These are phyloP conservation scores for Xylariomycetidae sp. DNA, from an alignment of 2,329 filamentous ascomycete species.

Conservation along the genomic window DNA sequence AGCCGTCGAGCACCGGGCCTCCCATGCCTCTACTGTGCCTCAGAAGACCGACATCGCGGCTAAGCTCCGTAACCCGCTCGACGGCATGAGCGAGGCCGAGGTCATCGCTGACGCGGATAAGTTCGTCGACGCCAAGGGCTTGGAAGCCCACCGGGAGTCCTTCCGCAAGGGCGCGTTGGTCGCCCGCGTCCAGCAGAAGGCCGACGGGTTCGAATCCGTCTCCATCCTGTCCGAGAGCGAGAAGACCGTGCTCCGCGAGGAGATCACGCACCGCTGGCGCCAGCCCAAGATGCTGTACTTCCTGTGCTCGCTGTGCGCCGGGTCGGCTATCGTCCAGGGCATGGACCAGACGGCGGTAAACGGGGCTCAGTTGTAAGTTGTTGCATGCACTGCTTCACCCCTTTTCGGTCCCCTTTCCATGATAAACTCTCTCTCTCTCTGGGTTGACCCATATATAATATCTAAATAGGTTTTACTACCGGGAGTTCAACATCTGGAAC, in stretches of 20 bases:
- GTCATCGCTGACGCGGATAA: constrained; percentile 27
- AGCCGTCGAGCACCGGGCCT: constrained; percentile 1
- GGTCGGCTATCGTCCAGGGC: constrained; percentile 58
- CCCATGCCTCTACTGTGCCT: not conserved
- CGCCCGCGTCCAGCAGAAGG: constrained; percentile 30
- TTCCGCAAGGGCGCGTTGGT: constrained; percentile 18
- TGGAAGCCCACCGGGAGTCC: constrained; percentile 29
- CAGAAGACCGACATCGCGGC: constrained; percentile 2
- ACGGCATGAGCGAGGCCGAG: constrained; percentile 7
- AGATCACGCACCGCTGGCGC: constrained; percentile 61
- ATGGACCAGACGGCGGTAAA: constrained; percentile 67
- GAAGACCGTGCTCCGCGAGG: constrained; percentile 48
- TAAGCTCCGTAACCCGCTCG: constrained; percentile 8
- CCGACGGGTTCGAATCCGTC: constrained; percentile 42
- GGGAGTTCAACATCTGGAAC: constrained; percentile 52
- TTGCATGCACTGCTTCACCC: not conserved
- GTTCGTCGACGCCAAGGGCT: constrained; percentile 31
- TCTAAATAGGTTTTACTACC: constrained; percentile 48
- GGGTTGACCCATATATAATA: not conserved
- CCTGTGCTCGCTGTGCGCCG: constrained; percentile 46
- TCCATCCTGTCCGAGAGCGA: constrained; percentile 49
- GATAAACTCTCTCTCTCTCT: too few species aligned
- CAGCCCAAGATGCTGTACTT: constrained; percentile 61
- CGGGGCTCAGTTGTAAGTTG: constrained; percentile 50
- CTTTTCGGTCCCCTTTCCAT: too few species aligned